Percentiles rank a stretch among this genome's conserved stretches.
phyloP scores from a whole-genome alignment of 176 grass and related monocot species.

The Phragmites australis region DNA sequence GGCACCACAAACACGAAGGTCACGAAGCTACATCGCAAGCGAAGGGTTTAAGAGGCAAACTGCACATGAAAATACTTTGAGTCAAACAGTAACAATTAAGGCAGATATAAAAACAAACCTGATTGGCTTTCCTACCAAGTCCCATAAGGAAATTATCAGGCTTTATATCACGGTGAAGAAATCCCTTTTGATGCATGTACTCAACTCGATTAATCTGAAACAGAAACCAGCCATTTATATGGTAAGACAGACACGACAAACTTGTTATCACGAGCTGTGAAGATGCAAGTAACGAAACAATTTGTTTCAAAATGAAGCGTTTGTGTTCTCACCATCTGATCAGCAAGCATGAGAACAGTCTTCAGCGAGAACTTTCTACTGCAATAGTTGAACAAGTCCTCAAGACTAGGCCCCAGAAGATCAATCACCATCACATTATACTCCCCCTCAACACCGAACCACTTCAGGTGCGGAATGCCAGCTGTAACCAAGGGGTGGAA shows the following conservation, averaged over 20 bases:
- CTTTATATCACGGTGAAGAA: slow-evolving; percentile 86
- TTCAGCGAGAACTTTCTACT: slow-evolving; percentile 74
- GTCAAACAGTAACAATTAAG: not conserved
- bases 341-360: slow-evolving; percentile 81
- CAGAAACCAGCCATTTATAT: not conserved
- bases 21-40: not conserved
- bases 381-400: slow-evolving; percentile 86
- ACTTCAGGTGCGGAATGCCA: slow-evolving; percentile 75
- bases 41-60: not conserved
- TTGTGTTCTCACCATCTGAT: slow-evolving; percentile 61
- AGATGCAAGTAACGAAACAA: not conserved
- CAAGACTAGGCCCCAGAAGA: slow-evolving; percentile 77
- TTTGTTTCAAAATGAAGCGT: not conserved
- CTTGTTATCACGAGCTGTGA: not conserved
- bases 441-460: slow-evolving; percentile 80
- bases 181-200: slow-evolving; percentile 78
- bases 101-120: slow-evolving; percentile 45
- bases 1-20: not conserved
- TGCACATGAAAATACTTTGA: not conserved
- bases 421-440: slow-evolving; percentile 90
- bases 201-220: slow-evolving; percentile 71
- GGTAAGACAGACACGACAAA: not conserved
- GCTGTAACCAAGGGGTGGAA: slow-evolving; percentile 34
- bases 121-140: slow-evolving; percentile 76
- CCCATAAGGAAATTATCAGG: slow-evolving; percentile 89